Evolutionary conservation across 306 rosid species (phyloP).

Genomic region (Trifolium dubium): DNA sequence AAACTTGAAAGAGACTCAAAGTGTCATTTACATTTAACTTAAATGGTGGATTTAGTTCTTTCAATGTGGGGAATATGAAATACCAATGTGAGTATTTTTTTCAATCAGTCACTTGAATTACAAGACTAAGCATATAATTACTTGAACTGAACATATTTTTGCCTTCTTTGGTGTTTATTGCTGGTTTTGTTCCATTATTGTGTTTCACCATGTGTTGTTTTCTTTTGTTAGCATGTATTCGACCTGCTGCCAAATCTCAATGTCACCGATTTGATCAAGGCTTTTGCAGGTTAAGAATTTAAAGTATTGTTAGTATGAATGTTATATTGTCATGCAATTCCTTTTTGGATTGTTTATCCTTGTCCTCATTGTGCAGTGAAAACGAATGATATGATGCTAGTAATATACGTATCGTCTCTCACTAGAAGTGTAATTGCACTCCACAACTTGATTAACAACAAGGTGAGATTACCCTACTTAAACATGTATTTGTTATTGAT

Average conservation of each 20-base stretch:
- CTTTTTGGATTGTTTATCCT: conserved; percentile 25
- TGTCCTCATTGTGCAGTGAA: conserved; percentile 48
- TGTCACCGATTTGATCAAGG: conserved; percentile 52
- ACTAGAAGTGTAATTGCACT: conserved; percentile 54
- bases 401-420: conserved; percentile 52
- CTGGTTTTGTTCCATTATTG: not conserved
- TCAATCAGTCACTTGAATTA: not conserved
- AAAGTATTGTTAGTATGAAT: conserved; percentile 9
- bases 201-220: conserved; percentile 25
- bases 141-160: conserved; percentile 8
- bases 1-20: too few species aligned
- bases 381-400: conserved; percentile 57
- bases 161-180: not conserved
- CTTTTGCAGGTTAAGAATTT: conserved; percentile 44
- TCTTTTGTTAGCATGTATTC: conserved; percentile 46
- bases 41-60: too few species aligned
- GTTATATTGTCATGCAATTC: conserved; percentile 8
- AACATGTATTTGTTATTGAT: not conserved
- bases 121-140: not conserved
- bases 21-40: too few species aligned
- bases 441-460: conserved; percentile 56
- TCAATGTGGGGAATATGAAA: too few species aligned
- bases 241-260: conserved; percentile 51
- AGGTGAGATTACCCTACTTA: conserved; percentile 41
- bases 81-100: too few species aligned